These are phyloP conservation scores for Pyropia haitanensis DNA, from an alignment of 23 red algal species.

Conservation along the genomic window DNA sequence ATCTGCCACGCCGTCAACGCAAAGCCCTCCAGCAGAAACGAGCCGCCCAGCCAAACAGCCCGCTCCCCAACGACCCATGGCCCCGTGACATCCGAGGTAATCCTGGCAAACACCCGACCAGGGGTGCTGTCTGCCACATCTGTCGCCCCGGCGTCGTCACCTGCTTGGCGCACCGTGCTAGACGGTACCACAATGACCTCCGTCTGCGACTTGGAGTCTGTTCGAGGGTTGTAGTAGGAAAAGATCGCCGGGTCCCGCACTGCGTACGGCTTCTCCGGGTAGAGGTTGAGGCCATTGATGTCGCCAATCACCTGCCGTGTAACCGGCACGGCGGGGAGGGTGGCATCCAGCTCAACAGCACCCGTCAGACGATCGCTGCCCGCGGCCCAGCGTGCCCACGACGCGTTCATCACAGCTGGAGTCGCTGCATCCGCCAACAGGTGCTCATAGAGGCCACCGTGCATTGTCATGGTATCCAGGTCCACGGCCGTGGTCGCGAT, in stretches of 20 bases:
- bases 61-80: conserved; percentile 28
- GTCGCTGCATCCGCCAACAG: conserved; percentile 1
- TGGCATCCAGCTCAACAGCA: no score
- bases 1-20: conserved; percentile 19
- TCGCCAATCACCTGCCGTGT: no score
- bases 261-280: no score
- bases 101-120: conserved; percentile 5
- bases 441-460: conserved; percentile 5
- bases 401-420: no score
- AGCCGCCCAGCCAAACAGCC: conserved; percentile 16
- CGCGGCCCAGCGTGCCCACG: no score
- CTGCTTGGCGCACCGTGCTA: conserved; percentile 2
- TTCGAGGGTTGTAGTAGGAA: no score
- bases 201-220: neutral
- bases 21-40: conserved; percentile 37
- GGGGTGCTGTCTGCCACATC: conserved; percentile 1
- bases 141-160: neutral
- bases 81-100: neutral
- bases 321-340: no score
- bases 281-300: no score
- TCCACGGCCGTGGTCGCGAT: no score
- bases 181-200: conserved; percentile 16
- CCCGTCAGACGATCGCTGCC: no score
- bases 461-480: conserved; percentile 5
- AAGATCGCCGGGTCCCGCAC: no score